Percentiles rank a stretch among this genome's conserved stretches.
These are phyloP conservation scores for Pythium graminicola DNA, from an alignment of 352 stramenopile species.

Conservation along the genomic window DNA sequence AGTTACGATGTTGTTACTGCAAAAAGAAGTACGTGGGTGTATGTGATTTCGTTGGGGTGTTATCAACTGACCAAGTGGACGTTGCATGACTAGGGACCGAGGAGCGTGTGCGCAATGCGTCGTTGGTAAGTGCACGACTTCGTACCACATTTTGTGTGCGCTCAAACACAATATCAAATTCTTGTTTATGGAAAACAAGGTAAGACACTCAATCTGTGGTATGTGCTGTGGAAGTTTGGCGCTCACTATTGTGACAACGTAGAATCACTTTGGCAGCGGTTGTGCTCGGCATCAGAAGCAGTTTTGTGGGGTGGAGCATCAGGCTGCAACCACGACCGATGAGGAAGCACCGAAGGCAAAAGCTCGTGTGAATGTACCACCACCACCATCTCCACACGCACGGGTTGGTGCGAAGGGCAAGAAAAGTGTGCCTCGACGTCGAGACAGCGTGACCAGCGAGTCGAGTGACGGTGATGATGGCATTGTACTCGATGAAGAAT, in stretches of 20 bases:
- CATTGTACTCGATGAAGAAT: constrained; percentile 21
- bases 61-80: too few species aligned
- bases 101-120: constrained; percentile 67
- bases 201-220: constrained; percentile 9
- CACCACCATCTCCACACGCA: constrained; percentile 2
- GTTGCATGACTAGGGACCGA: constrained; percentile 48
- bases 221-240: background rate
- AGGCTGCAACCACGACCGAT: constrained; percentile 14
- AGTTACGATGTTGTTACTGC: constrained; percentile 68
- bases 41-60: background rate
- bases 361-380: constrained; percentile 20
- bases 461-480: constrained; percentile 24
- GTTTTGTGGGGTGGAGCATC: constrained; percentile 37
- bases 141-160: constrained; percentile 68
- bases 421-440: constrained; percentile 24
- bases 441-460: constrained; percentile 31
- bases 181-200: constrained; percentile 51
- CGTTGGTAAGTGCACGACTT: constrained; percentile 58
- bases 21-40: constrained; percentile 38
- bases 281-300: constrained; percentile 51
- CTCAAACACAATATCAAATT: constrained; percentile 55
- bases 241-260: background rate
- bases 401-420: constrained; percentile 7
- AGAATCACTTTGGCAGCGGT: constrained; percentile 57
- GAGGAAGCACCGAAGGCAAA: constrained; percentile 14